phyloP scores from a whole-genome alignment of 208 protist genomes.

The Polymyxa betae region DNA sequence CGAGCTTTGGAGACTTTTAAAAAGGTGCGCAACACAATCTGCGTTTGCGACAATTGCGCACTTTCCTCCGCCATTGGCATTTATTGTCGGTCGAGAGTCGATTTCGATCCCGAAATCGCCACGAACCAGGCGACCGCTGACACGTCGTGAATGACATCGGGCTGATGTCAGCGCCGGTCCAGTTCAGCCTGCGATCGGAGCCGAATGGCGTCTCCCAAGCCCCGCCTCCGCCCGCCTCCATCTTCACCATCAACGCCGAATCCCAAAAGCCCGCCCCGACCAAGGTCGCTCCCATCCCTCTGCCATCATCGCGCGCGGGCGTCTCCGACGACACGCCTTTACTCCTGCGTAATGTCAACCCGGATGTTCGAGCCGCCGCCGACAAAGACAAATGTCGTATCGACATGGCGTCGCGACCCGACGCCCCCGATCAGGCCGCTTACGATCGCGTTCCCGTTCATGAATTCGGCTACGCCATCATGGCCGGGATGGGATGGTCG shows the following conservation, averaged over 20 bases:
- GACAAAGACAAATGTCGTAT: neutral
- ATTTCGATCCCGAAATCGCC: no score
- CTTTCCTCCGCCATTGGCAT: no score
- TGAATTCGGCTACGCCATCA: neutral
- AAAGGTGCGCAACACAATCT: no score
- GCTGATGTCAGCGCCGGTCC: neutral
- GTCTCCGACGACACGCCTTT: neutral
- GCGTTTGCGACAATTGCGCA: no score
- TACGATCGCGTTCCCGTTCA: slow-evolving; percentile 38
- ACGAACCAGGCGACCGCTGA: no score
- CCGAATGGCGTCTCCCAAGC: no score
- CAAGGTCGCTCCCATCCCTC: neutral
- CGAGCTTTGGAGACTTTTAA: no score
- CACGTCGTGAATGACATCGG: no score
- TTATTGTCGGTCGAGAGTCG: no score
- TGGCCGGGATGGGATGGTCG: neutral
- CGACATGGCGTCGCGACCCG: neutral
- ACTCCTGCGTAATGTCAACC: neutral
- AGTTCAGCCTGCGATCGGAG: neutral
- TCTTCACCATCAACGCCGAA: neutral
- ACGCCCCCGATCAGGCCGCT: neutral
- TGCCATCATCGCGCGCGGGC: neutral
- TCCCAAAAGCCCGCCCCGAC: neutral
- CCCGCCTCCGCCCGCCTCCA: neutral
- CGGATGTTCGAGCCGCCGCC: neutral